These are phyloP conservation scores for Mortierella sp. DNA, from an alignment of 371 early-diverging fungal genomes.

Conservation along the genomic window DNA sequence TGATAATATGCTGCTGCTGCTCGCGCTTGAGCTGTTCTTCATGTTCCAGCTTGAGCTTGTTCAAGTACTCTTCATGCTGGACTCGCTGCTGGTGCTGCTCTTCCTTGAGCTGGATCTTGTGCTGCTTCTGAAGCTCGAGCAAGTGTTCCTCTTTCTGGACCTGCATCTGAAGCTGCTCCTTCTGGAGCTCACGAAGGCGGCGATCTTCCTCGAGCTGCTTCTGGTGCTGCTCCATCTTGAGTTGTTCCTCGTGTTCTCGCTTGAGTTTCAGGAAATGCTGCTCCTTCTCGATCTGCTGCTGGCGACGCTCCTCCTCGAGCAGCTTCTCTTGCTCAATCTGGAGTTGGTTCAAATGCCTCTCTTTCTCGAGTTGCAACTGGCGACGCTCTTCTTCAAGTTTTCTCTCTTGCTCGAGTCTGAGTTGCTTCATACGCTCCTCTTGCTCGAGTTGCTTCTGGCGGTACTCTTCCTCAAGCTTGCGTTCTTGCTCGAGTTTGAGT, in stretches of 20 bases:
- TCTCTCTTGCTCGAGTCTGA: conserved; percentile 2
- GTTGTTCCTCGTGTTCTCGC: not conserved
- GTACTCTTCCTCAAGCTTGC: not conserved
- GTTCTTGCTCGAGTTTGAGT: not conserved
- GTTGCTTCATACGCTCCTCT: not conserved
- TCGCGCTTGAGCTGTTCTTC: not conserved
- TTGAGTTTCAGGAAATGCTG: not conserved
- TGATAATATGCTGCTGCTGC: not conserved
- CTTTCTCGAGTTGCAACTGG: not conserved
- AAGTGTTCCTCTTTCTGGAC: not conserved
- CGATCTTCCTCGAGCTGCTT: not conserved
- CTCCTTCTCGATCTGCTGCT: not conserved
- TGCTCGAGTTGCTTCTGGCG: not conserved
- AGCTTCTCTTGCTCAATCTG: not conserved
- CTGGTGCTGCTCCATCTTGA: not conserved
- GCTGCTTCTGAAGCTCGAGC: not conserved
- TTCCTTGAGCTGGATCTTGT: conserved; percentile 2
- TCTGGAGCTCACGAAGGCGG: not conserved
- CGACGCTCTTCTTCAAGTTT: not conserved
- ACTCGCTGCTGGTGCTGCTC: not conserved
- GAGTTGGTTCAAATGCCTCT: not conserved
- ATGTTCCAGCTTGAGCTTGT: not conserved
- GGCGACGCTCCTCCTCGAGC: not conserved
- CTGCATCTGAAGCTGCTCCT: not conserved
- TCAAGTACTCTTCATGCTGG: not conserved